Base-by-base conservation (phyloP, 768 basidiomycete species). In the Tulasnella sp. region DNA sequence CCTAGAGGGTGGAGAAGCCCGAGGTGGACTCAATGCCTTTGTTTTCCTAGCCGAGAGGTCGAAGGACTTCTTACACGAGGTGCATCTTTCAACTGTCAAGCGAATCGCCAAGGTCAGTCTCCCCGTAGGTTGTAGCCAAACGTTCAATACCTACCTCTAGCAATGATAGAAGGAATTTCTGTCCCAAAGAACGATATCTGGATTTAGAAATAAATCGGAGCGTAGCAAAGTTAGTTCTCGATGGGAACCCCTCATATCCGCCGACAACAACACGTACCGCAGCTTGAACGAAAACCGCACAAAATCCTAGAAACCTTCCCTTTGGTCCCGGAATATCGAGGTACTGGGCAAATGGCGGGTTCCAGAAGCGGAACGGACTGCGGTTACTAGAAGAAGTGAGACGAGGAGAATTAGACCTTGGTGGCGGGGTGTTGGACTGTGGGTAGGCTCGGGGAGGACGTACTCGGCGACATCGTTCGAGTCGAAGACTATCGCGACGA, bases 291-390 rank as follows among this genome's bases (percentile, higher is more conserved):
- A 92, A 83, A 80, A 91, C 91, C 2, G 90, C 87, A 78, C 90
- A 86, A 84, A 92, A 92, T 12, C 90, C 91, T n/a, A 92, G 85
- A 84, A 92, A 92, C 27, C 86, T 87, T 18, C 91, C 91, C 16
- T 88, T 84, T 6, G 86, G 83, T 27, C 91, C 91, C 0, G 85
- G 84, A 80, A 89, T 87, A 80, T 80, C 84, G 75, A 88, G 86
- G 84, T 90, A 88, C 83, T 91, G 89, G 14, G 87, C 89, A 77
- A 92, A 90, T 0, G 91, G 90, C 21, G 90, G 90, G 31, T 71
- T 39, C 77, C 77, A 78, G 27, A 48, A 78, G 34, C 77, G n/a
- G n/a, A 78, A 71, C n/a, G 73, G 73, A 8, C 18, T 36, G 10
- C 21, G 3, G 7, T 21, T 7, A 3, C 52, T 36, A 34, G 31